These are phyloP conservation scores for Ascocoryne sarcoides DNA, from an alignment of 2,329 filamentous ascomycete species.

Conservation along the genomic window DNA sequence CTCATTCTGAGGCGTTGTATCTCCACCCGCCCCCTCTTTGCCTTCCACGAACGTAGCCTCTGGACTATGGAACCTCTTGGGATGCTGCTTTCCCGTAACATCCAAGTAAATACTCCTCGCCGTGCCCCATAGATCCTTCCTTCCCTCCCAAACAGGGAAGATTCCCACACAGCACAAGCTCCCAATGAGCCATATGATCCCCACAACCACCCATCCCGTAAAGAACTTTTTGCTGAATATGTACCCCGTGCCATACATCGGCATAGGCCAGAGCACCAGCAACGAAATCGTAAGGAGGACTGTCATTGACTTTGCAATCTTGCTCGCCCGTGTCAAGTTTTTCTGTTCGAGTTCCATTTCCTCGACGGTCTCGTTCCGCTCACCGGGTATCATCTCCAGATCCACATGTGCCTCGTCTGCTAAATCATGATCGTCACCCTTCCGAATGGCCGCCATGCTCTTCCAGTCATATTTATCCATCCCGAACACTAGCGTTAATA, in stretches of 20 bases:
- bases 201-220: slow-evolving; percentile 69
- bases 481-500: slow-evolving; percentile 60
- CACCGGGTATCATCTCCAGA: slow-evolving; percentile 52
- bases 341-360: slow-evolving; percentile 34
- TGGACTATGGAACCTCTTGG: slow-evolving; percentile 19
- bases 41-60: slow-evolving; percentile 23
- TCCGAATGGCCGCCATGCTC: slow-evolving; percentile 71
- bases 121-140: slow-evolving; percentile 55
- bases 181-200: slow-evolving; percentile 73
- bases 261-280: slow-evolving; percentile 83
- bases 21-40: slow-evolving; percentile 16
- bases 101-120: slow-evolving; percentile 54
- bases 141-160: slow-evolving; percentile 74
- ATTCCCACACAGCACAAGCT: slow-evolving; percentile 65
- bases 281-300: slow-evolving; percentile 59
- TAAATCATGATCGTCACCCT: slow-evolving; percentile 69
- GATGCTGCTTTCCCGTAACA: slow-evolving; percentile 36
- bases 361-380: slow-evolving; percentile 29
- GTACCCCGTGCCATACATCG: slow-evolving; percentile 76
- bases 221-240: slow-evolving; percentile 78
- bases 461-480: slow-evolving; percentile 75
- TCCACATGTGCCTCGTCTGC: slow-evolving; percentile 55
- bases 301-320: slow-evolving; percentile 41
- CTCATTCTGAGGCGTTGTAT: slow-evolving; percentile 17
- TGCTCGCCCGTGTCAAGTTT: slow-evolving; percentile 45